A percentile compares a stretch with the other conserved stretches of the same genome.
Conservation (phyloP, 148 eudicot species). For the Cornus suecica region DNA sequence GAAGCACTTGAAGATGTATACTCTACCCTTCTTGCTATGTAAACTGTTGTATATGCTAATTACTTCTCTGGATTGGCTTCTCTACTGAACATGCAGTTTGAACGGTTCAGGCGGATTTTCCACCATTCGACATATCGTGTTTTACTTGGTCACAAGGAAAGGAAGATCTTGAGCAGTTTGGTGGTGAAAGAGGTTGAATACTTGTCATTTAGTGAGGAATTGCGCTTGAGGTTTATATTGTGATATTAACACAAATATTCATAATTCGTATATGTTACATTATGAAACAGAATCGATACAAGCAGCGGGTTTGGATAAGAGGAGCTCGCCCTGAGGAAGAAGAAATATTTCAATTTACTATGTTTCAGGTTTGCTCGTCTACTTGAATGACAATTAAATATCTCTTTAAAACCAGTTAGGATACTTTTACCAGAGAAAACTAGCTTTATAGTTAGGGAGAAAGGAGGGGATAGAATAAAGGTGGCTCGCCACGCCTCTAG, state of each 20-base stretch:
- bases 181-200: constrained; percentile 63
- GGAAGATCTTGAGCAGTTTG: constrained; percentile 79
- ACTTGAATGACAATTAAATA: background rate
- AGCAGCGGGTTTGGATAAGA: constrained; percentile 84
- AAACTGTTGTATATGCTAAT: background rate
- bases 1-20: background rate
- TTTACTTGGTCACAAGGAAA: constrained; percentile 81
- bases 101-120: constrained; percentile 86
- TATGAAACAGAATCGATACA: constrained; percentile 61
- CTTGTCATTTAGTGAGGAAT: background rate
- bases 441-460: too few relatives aligned
- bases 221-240: background rate
- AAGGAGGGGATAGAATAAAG: too few relatives aligned
- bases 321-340: constrained; percentile 92
- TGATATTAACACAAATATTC: background rate
- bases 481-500: too few relatives aligned
- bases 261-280: background rate
- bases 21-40: background rate
- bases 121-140: constrained; percentile 86
- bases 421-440: too few relatives aligned
- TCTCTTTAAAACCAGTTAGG: too few relatives aligned
- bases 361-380: constrained; percentile 66
- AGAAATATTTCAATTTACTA: constrained; percentile 80
- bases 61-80: background rate
- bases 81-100: constrained; percentile 52